phyloP scores from a whole-genome alignment of 106 monocot species.

The Acorus gramineus region DNA sequence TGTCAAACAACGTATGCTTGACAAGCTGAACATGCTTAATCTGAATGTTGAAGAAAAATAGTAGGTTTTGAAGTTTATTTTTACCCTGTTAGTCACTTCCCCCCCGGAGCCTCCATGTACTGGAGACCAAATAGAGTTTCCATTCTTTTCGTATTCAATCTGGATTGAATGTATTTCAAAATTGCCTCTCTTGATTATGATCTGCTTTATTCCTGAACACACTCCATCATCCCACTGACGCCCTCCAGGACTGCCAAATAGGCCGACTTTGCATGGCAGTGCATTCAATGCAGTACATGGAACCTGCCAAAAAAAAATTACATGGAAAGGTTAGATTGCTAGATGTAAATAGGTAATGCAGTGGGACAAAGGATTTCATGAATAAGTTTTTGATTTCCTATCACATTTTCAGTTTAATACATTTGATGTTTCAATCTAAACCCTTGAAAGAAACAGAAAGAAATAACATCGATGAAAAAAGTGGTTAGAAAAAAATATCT shows the following conservation, averaged over 20 bases:
- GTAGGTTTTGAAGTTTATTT: neutral
- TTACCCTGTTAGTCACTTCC: constrained; percentile 22
- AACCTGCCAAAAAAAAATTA: constrained; percentile 12
- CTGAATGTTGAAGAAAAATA: neutral
- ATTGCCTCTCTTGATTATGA: constrained; percentile 20
- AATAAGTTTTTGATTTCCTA: too few species aligned
- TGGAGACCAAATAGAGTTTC: constrained; percentile 39
- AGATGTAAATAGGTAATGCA: too few species aligned
- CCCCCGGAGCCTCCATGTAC: constrained; percentile 29
- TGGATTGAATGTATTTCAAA: constrained; percentile 28
- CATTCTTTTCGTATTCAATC: constrained; percentile 40
- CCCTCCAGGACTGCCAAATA: constrained; percentile 47
- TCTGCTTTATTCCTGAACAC: constrained; percentile 29
- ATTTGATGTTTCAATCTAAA: too few species aligned
- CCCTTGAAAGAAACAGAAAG: too few species aligned
- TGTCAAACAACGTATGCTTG: too few species aligned
- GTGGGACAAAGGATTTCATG: too few species aligned
- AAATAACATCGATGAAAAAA: too few species aligned
- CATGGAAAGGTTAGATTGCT: too few species aligned
- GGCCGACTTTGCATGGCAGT: constrained; percentile 31
- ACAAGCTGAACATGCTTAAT: too few species aligned
- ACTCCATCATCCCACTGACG: constrained; percentile 50
- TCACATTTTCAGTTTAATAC: too few species aligned
- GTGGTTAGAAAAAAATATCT: too few species aligned
- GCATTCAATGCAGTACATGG: constrained; percentile 38